Conservation (phyloP, 345 rosid species). For the Eucalyptus albens region DNA sequence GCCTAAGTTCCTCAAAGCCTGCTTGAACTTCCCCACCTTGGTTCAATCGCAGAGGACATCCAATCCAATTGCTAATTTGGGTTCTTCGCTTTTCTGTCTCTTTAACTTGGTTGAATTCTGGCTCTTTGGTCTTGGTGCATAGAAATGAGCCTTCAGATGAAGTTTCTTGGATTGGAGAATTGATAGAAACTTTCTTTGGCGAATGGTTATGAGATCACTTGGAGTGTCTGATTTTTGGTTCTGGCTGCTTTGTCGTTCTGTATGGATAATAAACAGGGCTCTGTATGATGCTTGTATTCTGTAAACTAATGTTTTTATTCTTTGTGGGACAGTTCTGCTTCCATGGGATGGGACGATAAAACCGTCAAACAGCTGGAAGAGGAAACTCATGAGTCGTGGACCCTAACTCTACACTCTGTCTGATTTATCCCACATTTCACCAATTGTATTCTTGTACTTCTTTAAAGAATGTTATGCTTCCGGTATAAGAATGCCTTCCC, state of each 20-base stretch:
- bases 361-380: neutral
- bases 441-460: conserved; percentile 65
- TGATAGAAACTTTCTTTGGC: neutral
- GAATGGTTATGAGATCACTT: neutral
- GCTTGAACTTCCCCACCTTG: neutral
- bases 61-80: neutral
- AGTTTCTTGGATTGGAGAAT: neutral
- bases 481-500: conserved; percentile 23
- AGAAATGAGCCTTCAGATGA: neutral
- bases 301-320: neutral
- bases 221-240: neutral
- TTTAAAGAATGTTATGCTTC: conserved; percentile 62
- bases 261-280: neutral
- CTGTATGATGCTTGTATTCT: neutral
- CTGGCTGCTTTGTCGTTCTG: neutral
- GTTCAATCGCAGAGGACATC: neutral
- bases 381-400: neutral
- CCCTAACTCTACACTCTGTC: no score
- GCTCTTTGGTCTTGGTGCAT: neutral
- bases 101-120: neutral
- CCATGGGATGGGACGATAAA: conserved; percentile 33
- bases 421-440: conserved; percentile 21
- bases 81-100: neutral
- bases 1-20: neutral
- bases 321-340: neutral